Conservation (phyloP, 2,329 filamentous ascomycete genomes). For the Aspergillus fumigatus region DNA sequence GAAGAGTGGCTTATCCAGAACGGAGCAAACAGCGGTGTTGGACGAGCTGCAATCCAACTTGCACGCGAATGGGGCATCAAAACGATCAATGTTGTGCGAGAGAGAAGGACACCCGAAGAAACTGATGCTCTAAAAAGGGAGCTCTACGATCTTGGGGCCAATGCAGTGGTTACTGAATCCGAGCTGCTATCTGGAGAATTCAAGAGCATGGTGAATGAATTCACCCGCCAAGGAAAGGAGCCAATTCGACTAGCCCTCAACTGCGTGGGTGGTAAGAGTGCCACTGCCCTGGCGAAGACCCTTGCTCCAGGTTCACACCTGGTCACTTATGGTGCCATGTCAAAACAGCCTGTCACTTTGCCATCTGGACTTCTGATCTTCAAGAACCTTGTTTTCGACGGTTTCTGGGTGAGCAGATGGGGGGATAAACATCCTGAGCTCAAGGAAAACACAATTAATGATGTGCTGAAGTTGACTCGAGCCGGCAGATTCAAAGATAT, state of each 20-base stretch:
- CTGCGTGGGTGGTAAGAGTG: slow-evolving; percentile 86
- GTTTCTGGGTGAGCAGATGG: slow-evolving; percentile 95
- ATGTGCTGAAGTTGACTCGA: slow-evolving; percentile 72
- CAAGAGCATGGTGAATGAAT: slow-evolving; percentile 53
- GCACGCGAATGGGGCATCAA: slow-evolving; percentile 80
- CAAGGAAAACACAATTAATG: slow-evolving; percentile 76
- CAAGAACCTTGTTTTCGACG: slow-evolving; percentile 80
- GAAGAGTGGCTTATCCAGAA: slow-evolving; percentile 97
- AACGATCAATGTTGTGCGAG: slow-evolving; percentile 83
- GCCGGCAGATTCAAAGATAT: slow-evolving; percentile 75
- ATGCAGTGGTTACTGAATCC: slow-evolving; percentile 58
- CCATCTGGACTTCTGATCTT: slow-evolving; percentile 88
- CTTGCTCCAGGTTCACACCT: slow-evolving; percentile 66
- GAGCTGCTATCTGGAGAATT: slow-evolving; percentile 48
- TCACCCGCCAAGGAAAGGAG: slow-evolving; percentile 68
- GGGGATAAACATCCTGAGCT: slow-evolving; percentile 67
- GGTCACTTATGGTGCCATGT: slow-evolving; percentile 96
- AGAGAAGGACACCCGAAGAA: slow-evolving; percentile 59
- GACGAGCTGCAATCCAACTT: slow-evolving; percentile 84
- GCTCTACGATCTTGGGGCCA: slow-evolving; percentile 57
- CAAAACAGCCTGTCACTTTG: slow-evolving; percentile 74
- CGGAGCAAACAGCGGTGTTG: slow-evolving; percentile 90
- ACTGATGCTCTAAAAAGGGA: slow-evolving; percentile 62
- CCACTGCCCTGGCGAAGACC: slow-evolving; percentile 70
- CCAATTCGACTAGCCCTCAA: slow-evolving; percentile 77